Percentiles rank a stretch among this genome's conserved stretches.
Evolutionary conservation across 73 alveolate species (phyloP).

Genomic region (Tetrahymena thermophila): DNA sequence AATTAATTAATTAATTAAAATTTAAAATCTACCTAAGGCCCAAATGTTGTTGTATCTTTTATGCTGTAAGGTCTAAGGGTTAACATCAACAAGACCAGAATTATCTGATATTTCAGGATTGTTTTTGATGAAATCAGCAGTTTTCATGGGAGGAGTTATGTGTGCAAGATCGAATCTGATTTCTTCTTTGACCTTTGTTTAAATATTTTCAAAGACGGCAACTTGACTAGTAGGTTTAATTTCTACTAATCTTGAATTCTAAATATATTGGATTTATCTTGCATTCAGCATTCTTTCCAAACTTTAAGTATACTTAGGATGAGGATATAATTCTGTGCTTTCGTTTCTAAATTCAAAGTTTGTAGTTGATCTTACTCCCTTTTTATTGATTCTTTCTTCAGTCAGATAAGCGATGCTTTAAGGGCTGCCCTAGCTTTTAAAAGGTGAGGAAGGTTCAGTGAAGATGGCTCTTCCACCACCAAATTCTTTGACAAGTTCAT

Average conservation of each 20-base stretch:
- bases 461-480: constrained; percentile 62
- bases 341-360: constrained; percentile 47
- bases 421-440: constrained; percentile 72
- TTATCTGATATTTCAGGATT: constrained; percentile 37
- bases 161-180: constrained; percentile 54
- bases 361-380: constrained; percentile 29
- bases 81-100: constrained; percentile 52
- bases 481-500: constrained; percentile 27
- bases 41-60: constrained; percentile 45
- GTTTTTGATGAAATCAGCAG: constrained; percentile 37
- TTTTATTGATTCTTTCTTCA: constrained; percentile 43
- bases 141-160: constrained; percentile 51
- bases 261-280: constrained; percentile 35
- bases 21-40: constrained; percentile 2
- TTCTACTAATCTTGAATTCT: constrained; percentile 18
- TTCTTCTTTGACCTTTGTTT: constrained; percentile 20
- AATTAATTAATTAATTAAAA: neutral
- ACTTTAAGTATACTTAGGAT: constrained; percentile 39
- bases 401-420: constrained; percentile 38
- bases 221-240: constrained; percentile 36
- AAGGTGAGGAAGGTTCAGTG: constrained; percentile 50
- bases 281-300: constrained; percentile 26
- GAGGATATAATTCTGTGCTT: constrained; percentile 48
- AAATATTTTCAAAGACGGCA: constrained; percentile 31
- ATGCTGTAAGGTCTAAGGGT: constrained; percentile 48